Conservation (phyloP, 345 rosid species). For the Gossypium raimondii region DNA sequence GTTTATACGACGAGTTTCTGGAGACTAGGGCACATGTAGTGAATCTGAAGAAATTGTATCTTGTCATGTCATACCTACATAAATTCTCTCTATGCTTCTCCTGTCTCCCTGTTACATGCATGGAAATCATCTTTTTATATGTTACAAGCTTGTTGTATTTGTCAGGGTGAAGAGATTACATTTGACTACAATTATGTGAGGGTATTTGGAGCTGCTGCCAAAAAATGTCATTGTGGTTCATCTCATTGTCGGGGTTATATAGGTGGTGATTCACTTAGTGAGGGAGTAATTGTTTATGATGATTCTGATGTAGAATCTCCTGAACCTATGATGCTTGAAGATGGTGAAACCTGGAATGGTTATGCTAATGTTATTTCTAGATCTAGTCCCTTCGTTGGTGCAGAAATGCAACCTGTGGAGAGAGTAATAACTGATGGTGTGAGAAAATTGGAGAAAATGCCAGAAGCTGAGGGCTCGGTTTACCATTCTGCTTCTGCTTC, state of each 20-base stretch:
- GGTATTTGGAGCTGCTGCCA: conserved; percentile 98
- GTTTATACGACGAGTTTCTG: background rate
- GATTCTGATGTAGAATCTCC: conserved; percentile 98
- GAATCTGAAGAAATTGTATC: background rate
- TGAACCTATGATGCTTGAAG: conserved; percentile 84
- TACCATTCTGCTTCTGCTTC: conserved; percentile 31
- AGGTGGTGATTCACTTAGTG: conserved; percentile 82
- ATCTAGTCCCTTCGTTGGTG: conserved; percentile 28
- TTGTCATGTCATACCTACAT: background rate
- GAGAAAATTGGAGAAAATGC: conserved; percentile 19
- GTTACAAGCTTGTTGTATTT: conserved; percentile 15
- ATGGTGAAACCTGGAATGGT: conserved; percentile 47
- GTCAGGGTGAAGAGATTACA: conserved; percentile 88
- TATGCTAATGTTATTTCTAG: conserved; percentile 27
- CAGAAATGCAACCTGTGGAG: conserved; percentile 27
- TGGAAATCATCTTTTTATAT: conserved; percentile 12
- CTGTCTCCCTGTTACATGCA: background rate
- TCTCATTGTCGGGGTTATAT: conserved; percentile 88
- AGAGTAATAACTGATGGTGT: conserved; percentile 22
- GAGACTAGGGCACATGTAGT: background rate
- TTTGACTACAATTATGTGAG: conserved; percentile 98
- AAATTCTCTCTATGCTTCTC: background rate
- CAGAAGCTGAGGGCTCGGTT: conserved; percentile 26
- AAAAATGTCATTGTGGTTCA: conserved; percentile 88
- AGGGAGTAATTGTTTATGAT: conserved; percentile 80